These are phyloP conservation scores for Beauveria scarabaeidicola DNA, from an alignment of 2,329 filamentous ascomycete species.

Conservation along the genomic window DNA sequence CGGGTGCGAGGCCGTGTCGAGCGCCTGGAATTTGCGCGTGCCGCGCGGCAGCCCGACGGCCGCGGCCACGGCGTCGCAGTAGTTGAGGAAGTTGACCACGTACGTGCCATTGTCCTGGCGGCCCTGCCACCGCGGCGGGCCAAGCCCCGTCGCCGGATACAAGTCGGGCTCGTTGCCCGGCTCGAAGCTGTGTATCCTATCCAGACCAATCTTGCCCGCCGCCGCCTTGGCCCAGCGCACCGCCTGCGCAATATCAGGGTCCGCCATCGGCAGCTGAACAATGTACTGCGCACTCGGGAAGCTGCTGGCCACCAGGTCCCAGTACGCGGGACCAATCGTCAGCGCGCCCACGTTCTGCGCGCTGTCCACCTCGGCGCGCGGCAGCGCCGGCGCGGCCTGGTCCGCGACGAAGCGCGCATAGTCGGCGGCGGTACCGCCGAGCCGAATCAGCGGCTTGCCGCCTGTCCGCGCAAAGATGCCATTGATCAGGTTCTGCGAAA, in stretches of 20 bases:
- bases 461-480: constrained; percentile 26
- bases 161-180: constrained; percentile 28
- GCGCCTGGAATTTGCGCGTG: constrained; percentile 26
- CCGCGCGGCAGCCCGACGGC: constrained; percentile 19
- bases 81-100: constrained; percentile 27
- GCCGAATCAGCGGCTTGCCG: constrained; percentile 25
- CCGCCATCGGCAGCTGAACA: constrained; percentile 27
- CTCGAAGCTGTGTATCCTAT: constrained; percentile 28
- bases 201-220: constrained; percentile 20
- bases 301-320: constrained; percentile 21
- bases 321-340: constrained; percentile 27
- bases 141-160: constrained; percentile 22
- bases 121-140: constrained; percentile 27
- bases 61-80: constrained; percentile 22
- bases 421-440: constrained; percentile 28
- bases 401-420: constrained; percentile 26
- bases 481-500: constrained; percentile 26
- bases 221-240: constrained; percentile 25
- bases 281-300: constrained; percentile 27
- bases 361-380: constrained; percentile 25
- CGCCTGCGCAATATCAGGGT: constrained; percentile 26
- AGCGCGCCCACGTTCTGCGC: constrained; percentile 26
- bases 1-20: constrained; percentile 23
- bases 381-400: constrained; percentile 23
- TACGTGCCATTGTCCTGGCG: constrained; percentile 25